Percentiles rank a stretch among this genome's conserved stretches.
These are phyloP conservation scores for Clarireedia hainanense DNA, from an alignment of 2,329 filamentous ascomycete species.

Conservation along the genomic window DNA sequence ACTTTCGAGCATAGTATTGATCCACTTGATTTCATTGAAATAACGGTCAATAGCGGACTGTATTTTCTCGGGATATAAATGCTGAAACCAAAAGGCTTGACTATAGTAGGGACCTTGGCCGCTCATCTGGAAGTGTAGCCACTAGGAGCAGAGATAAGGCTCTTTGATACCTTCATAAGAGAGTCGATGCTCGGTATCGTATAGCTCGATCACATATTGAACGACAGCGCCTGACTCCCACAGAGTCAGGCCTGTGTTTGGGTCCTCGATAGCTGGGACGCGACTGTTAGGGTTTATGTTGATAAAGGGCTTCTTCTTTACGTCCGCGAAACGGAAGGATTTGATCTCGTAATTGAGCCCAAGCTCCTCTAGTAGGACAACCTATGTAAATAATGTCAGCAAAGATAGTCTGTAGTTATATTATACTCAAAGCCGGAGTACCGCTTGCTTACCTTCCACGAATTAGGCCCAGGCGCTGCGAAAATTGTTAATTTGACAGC, in stretches of 20 bases:
- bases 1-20: no score
- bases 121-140: conserved; percentile 33
- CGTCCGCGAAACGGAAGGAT: conserved; percentile 30
- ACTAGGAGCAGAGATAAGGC: conserved; percentile 30
- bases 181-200: conserved; percentile 34
- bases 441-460: no score
- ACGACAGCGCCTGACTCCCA: conserved; percentile 41
- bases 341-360: conserved; percentile 32
- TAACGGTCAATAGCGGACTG: no score
- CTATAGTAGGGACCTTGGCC: conserved; percentile 37
- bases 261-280: conserved; percentile 31
- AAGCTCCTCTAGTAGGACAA: conserved; percentile 33
- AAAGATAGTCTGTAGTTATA: no score
- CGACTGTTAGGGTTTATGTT: conserved; percentile 26
- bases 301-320: conserved; percentile 35
- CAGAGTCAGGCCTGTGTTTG: conserved; percentile 34
- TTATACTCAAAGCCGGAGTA: no score
- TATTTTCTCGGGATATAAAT: no score
- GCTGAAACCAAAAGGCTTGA: not conserved
- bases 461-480: no score
- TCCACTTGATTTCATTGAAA: no score
- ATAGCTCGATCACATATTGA: conserved; percentile 35
- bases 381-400: not conserved
- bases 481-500: no score
- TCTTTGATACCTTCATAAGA: conserved; percentile 29